phyloP scores from a whole-genome alignment of 2,329 filamentous ascomycete genomes.

The Fusarium albidum region DNA sequence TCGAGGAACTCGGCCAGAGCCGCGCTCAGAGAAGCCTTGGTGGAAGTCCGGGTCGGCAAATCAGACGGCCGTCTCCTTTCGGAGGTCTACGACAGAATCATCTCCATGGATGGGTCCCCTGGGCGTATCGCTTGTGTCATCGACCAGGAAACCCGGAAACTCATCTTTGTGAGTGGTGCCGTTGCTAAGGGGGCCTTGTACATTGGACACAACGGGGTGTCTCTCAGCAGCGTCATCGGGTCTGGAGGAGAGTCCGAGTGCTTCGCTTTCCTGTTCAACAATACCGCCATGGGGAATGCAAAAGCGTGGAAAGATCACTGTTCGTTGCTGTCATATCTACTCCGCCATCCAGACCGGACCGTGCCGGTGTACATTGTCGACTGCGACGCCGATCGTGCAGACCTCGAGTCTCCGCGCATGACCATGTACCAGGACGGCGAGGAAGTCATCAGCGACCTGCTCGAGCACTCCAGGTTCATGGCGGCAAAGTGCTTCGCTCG shows the following conservation, averaged over 20 bases:
- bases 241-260: background rate
- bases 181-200: slow-evolving; percentile 14
- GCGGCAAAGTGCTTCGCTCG: slow-evolving; percentile 7
- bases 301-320: slow-evolving; percentile 5
- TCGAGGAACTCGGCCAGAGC: background rate
- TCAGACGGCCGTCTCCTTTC: background rate
- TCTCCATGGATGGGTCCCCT: background rate
- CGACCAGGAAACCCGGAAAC: slow-evolving; percentile 21
- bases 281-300: background rate
- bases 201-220: slow-evolving; percentile 24
- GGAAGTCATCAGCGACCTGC: background rate
- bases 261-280: slow-evolving; percentile 13
- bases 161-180: slow-evolving; percentile 9
- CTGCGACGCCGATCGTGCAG: slow-evolving; percentile 8
- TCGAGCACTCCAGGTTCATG: background rate
- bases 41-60: background rate
- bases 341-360: background rate
- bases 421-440: background rate
- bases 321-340: slow-evolving; percentile 2
- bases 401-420: background rate
- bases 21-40: background rate
- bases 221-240: background rate
- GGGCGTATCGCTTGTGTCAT: background rate
- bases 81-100: background rate
- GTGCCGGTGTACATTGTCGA: slow-evolving; percentile 29